These are phyloP conservation scores for Xylaria sp. DNA, from an alignment of 2,329 filamentous ascomycete species.

Conservation along the genomic window DNA sequence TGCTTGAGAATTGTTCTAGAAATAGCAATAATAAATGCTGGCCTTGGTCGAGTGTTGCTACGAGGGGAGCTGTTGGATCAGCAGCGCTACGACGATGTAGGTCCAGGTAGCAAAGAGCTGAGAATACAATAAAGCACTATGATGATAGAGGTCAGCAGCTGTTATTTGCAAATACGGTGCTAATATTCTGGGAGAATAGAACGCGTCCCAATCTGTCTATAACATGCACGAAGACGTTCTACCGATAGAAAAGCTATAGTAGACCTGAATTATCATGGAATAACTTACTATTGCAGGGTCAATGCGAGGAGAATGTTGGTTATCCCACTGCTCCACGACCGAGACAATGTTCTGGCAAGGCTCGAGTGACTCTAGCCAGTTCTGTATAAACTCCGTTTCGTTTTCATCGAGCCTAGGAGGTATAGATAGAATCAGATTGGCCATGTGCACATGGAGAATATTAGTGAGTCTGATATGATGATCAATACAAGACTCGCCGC, in stretches of 20 bases:
- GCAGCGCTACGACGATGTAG: conserved; percentile 44
- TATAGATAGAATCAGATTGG: conserved; percentile 40
- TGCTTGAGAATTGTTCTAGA: conserved; percentile 42
- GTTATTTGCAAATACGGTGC: neutral
- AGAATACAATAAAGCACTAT: conserved; percentile 48
- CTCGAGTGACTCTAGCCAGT: conserved; percentile 49
- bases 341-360: conserved; percentile 49
- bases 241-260: neutral
- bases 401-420: conserved; percentile 31
- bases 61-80: conserved; percentile 26
- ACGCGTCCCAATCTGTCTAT: neutral
- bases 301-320: conserved; percentile 46
- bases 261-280: neutral
- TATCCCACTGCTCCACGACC: conserved; percentile 50
- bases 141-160: neutral
- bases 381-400: conserved; percentile 42
- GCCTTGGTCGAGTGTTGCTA: conserved; percentile 28
- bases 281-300: conserved; percentile 50
- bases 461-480: conserved; percentile 46
- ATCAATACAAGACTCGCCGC: conserved; percentile 44
- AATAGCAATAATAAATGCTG: conserved; percentile 42
- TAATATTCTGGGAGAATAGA: neutral
- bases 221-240: neutral
- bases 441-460: conserved; percentile 46
- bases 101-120: conserved; percentile 47